Evolutionary conservation across 345 rosid species (phyloP).

Genomic region (Arabis alpina): DNA sequence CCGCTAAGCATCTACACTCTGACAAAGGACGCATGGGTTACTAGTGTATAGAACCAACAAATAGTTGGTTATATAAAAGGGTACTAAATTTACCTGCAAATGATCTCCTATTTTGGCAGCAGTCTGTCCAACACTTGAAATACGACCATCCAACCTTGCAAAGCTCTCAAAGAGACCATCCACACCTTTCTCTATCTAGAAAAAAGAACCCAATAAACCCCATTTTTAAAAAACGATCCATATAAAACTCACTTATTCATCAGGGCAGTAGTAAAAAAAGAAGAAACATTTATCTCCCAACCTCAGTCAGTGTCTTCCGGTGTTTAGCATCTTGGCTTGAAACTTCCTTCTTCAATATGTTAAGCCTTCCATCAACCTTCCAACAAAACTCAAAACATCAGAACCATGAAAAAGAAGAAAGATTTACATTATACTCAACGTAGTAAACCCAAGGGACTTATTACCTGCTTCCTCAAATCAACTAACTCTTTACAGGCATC

Average conservation of each 20-base stretch:
- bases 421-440: neutral
- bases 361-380: conserved; percentile 89
- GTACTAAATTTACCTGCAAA: conserved; percentile 69
- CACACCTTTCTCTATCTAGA: conserved; percentile 87
- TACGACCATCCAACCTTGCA: conserved; percentile 89
- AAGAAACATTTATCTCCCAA: conserved; percentile 41
- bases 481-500: conserved; percentile 90
- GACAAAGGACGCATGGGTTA: conserved; percentile 39
- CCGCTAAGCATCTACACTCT: conserved; percentile 99
- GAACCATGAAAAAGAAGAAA: neutral
- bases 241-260: neutral
- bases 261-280: conserved; percentile 16
- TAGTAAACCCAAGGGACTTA: conserved; percentile 15
- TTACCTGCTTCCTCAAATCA: conserved; percentile 87
- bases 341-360: conserved; percentile 89
- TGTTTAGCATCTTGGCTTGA: conserved; percentile 91
- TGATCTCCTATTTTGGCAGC: conserved; percentile 99
- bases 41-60: conserved; percentile 19
- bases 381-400: neutral
- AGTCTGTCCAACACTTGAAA: conserved; percentile 99
- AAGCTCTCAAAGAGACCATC: conserved; percentile 92
- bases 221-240: neutral
- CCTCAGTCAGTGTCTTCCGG: conserved; percentile 94
- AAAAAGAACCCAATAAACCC: conserved; percentile 30
- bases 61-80: conserved; percentile 21